phyloP scores from a whole-genome alignment of 2,329 filamentous ascomycete genomes.

The Gnomoniopsis smithogilvyi region DNA sequence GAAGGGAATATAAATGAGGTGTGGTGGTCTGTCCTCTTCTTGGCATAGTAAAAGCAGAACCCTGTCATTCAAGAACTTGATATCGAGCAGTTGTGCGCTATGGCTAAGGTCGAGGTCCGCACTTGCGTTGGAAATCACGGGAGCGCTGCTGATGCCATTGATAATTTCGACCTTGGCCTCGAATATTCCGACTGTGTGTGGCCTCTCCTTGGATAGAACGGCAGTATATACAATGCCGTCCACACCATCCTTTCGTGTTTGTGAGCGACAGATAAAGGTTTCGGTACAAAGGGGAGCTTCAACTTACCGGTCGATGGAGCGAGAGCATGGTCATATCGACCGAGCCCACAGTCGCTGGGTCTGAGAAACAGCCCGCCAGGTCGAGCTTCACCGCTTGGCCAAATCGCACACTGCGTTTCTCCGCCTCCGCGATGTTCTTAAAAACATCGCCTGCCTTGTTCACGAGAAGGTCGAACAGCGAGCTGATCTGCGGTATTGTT shows the following conservation, averaged over 20 bases:
- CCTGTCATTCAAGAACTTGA: slow-evolving; percentile 65
- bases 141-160: slow-evolving; percentile 55
- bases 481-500: slow-evolving; percentile 58
- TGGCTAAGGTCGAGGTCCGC: neutral
- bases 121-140: slow-evolving; percentile 27
- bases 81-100: slow-evolving; percentile 39
- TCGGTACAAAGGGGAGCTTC: neutral
- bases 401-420: slow-evolving; percentile 66
- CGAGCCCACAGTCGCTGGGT: neutral
- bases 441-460: slow-evolving; percentile 61
- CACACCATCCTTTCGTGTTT: slow-evolving; percentile 5
- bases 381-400: slow-evolving; percentile 50
- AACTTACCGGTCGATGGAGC: slow-evolving; percentile 30
- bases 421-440: slow-evolving; percentile 64
- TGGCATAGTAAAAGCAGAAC: slow-evolving; percentile 58
- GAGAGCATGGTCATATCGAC: slow-evolving; percentile 56
- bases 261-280: neutral
- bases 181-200: slow-evolving; percentile 38
- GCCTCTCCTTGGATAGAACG: slow-evolving; percentile 35
- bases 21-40: slow-evolving; percentile 30
- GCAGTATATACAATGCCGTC: slow-evolving; percentile 38
- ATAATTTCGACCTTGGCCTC: slow-evolving; percentile 48
- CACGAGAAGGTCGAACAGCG: slow-evolving; percentile 58
- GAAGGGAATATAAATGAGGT: slow-evolving; percentile 6
- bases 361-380: slow-evolving; percentile 15